Evolutionary conservation across 164 flowering plant genomes (phyloP).

Genomic region (Pachysandra terminalis): DNA sequence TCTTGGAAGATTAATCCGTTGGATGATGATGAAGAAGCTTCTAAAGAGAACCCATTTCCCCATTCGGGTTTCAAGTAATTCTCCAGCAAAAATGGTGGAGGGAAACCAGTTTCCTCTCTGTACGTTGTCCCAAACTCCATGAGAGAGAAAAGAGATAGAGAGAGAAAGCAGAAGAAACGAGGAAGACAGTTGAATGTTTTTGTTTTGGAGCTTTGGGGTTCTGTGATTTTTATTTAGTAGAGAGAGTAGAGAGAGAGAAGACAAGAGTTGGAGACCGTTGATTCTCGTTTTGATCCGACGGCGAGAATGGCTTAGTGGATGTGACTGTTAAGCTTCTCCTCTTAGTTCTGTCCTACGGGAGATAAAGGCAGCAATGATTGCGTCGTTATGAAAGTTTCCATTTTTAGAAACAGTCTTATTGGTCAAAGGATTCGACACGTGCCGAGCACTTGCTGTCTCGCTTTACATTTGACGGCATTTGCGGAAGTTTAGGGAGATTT

Average conservation of each 20-base stretch:
- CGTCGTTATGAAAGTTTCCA: constrained; percentile 3
- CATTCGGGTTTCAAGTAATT: constrained; percentile 29
- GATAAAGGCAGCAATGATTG: constrained; percentile 12
- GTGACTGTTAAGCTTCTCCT: constrained; percentile 23
- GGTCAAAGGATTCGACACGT: constrained; percentile 15
- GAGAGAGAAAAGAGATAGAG: not conserved
- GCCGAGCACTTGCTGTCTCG: not conserved
- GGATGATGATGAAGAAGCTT: constrained; percentile 20
- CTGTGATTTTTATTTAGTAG: not conserved
- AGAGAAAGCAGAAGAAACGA: not conserved
- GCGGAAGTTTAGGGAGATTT: constrained; percentile 1
- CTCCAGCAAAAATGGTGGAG: constrained; percentile 16
- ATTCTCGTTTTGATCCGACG: constrained; percentile 13
- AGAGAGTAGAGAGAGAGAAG: too few relatives aligned
- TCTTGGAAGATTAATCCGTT: constrained; percentile 32
- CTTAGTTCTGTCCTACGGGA: constrained; percentile 2
- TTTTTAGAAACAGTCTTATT: not conserved
- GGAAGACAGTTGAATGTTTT: constrained; percentile 1
- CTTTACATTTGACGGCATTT: not conserved
- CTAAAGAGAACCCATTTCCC: constrained; percentile 28
- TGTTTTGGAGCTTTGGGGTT: not conserved
- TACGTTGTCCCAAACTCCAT: constrained; percentile 45
- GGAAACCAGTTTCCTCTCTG: constrained; percentile 5
- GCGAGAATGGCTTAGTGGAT: constrained; percentile 10
- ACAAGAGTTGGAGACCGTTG: constrained; percentile 10